phyloP scores from a whole-genome alignment of 176 grass and related monocot species.

The Urochloa ruziziensis region DNA sequence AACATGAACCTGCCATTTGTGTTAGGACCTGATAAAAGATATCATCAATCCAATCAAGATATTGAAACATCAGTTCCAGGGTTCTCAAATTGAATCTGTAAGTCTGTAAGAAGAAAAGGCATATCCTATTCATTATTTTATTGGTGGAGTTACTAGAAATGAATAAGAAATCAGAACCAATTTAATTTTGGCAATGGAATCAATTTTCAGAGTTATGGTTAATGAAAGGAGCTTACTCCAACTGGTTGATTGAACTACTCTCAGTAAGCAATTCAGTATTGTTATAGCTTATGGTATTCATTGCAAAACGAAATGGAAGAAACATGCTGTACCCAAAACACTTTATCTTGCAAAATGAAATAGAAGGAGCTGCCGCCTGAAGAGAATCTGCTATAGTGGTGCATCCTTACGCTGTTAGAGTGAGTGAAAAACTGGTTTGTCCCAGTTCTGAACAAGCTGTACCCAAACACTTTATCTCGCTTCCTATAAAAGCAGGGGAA shows the following conservation, averaged over 20 bases:
- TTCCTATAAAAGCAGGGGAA: too few relatives aligned
- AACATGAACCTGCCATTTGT: slow-evolving; percentile 37
- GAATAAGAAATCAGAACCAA: not conserved
- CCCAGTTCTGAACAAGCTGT: too few relatives aligned
- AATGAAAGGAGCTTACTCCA: not conserved
- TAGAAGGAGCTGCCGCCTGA: too few relatives aligned
- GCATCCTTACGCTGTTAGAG: too few relatives aligned
- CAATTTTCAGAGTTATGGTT: not conserved
- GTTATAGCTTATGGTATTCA: not conserved
- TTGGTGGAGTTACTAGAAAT: not conserved
- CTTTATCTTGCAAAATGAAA: too few relatives aligned
- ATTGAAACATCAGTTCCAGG: not conserved
- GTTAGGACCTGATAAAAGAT: not conserved
- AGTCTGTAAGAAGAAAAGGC: not conserved
- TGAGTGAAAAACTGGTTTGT: too few relatives aligned
- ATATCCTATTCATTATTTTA: not conserved
- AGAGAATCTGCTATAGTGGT: too few relatives aligned
- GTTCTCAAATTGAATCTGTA: not conserved
- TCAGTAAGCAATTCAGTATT: not conserved
- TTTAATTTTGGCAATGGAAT: not conserved
- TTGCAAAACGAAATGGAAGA: not conserved
- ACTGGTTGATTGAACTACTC: not conserved
- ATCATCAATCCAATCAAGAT: not conserved
- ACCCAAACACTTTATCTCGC: too few relatives aligned
- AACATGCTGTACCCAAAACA: too few relatives aligned